Conservation (phyloP, 2,329 filamentous ascomycete species). For the Penicillium hesseltinei region DNA sequence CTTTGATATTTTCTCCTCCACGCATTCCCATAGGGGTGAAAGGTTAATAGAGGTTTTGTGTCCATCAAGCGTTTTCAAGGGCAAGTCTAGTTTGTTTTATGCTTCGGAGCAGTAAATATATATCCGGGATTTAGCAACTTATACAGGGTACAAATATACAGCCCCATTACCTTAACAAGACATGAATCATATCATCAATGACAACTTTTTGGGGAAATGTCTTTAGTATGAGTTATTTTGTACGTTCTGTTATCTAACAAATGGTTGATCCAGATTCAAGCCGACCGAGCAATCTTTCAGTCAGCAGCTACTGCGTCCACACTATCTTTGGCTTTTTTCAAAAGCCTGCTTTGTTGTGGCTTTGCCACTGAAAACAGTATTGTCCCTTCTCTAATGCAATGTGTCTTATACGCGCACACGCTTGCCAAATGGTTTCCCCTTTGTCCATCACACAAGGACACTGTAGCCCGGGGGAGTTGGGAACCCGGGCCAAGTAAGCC, state of each 20-base stretch:
- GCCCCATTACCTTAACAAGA: background rate
- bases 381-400: conserved; percentile 18
- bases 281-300: no score
- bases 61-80: no score
- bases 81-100: no score
- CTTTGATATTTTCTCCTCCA: no score
- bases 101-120: no score
- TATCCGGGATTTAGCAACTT: no score
- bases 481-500: no score
- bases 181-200: background rate
- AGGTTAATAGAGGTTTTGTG: no score
- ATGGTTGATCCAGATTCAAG: background rate
- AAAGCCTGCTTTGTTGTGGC: conserved; percentile 8
- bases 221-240: background rate
- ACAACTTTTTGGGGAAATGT: background rate
- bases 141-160: background rate
- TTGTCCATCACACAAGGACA: no score
- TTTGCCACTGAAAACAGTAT: conserved; percentile 21
- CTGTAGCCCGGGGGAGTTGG: no score
- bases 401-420: conserved; percentile 6
- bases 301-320: background rate
- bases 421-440: conserved; percentile 13
- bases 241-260: background rate
- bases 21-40: no score
- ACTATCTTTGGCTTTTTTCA: background rate